Evolutionary conservation across 306 rosid genomes (phyloP).

Genomic region (Amphicarpaea edgeworthii): DNA sequence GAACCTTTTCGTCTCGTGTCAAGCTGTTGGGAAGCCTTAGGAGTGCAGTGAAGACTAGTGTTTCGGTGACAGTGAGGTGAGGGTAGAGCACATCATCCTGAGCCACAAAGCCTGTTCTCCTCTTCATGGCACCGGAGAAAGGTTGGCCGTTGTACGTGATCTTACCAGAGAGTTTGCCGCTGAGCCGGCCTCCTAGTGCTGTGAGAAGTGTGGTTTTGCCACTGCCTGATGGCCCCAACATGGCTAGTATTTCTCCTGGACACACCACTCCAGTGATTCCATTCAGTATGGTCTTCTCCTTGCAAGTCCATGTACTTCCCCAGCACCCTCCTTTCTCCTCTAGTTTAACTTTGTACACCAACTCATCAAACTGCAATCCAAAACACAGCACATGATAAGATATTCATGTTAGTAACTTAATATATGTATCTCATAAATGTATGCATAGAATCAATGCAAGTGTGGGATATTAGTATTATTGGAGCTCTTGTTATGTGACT

Average conservation of each 20-base stretch:
- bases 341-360: constrained; percentile 83
- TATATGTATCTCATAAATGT: constrained; percentile 15
- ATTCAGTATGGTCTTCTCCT: constrained; percentile 77
- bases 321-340: constrained; percentile 63
- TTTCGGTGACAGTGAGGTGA: constrained; percentile 88
- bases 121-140: constrained; percentile 77
- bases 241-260: constrained; percentile 96
- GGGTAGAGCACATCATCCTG: constrained; percentile 95
- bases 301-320: constrained; percentile 56
- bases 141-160: constrained; percentile 81
- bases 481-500: constrained; percentile 4
- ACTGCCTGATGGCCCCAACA: constrained; percentile 98
- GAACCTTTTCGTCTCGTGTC: constrained; percentile 66
- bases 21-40: constrained; percentile 81
- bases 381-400: constrained; percentile 16
- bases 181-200: constrained; percentile 91
- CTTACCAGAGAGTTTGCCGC: constrained; percentile 77
- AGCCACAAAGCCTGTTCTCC: constrained; percentile 93
- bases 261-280: constrained; percentile 83
- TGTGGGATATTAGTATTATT: not conserved
- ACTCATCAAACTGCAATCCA: constrained; percentile 83
- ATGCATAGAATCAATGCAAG: constrained; percentile 36
- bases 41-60: constrained; percentile 90
- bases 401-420: constrained; percentile 33
- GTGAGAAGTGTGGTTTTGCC: constrained; percentile 97